Evolutionary conservation across 164 flowering plant species (phyloP), one percentile per base, ranked within the genome.

Genomic region (Piper longum): DNA sequence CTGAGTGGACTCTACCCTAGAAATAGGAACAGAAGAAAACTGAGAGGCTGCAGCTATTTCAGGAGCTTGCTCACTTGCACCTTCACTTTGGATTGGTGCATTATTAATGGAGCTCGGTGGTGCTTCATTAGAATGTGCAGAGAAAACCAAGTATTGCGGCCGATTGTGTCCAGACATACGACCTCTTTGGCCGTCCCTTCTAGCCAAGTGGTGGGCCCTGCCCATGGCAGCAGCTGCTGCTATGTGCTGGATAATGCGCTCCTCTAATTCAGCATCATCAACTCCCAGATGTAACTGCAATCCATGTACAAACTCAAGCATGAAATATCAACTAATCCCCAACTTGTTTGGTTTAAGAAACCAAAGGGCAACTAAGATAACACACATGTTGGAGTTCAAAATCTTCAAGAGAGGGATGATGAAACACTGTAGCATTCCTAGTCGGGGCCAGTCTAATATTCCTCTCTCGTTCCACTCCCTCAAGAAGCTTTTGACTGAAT

Each of bases 181-280:
- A 61, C 71, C 81, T 62, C 95, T 78, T 12, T 82, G 86, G 63
- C 84, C 82, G 59, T 87, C 95, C 74, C 96, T 84, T 75, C 95
- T 70, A 58, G 82, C 77, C 59, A 81, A 64, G 55, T 85, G 96
- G 19, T 81, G 91, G 59, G 85, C 71, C 75, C 96, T 83, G 12
- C 96, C 95, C 95, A 84, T 87, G 57, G 98, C 98, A 69, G 96
- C 95, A 63, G 97, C 96, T 67, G 98, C 96, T 67, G 96, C 96
- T 74, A 91, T 74, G 76, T 88, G 96, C 80, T 87, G 98, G 62
- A 91, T 81, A 56, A 91, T 88, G 16, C 84, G 91, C 68, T 87
- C 92, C 71, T 91, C 96, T 67, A 91, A 87, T 57, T 88, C 98
- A 68, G 85, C 67, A 76, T 84, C 85, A 79, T 73, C 79, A 60